Evolutionary conservation across 1,284 basidiomycete species (phyloP), one percentile per base, ranked within the genome.

Genomic region (Testicularia cyperi): DNA sequence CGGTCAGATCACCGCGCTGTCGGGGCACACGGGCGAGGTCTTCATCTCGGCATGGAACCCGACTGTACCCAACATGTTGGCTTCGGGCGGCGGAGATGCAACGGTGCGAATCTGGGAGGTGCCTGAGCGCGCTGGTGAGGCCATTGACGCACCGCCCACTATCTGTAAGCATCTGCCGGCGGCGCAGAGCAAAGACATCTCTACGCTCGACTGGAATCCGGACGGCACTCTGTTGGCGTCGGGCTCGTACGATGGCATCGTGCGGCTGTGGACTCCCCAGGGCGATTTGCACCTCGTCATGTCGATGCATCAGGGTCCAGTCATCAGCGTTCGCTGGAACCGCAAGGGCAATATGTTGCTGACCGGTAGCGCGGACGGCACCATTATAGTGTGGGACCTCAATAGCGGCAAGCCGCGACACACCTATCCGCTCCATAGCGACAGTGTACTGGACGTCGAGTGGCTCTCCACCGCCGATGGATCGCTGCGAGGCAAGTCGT

Each of bases 301-400:
- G 72, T 74, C 73, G 3, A 75, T 75, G 74, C 74, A 77, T 35
- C 73, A 75, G 33, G 74, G 74, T 2, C 63, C 74, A n/a, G 72
- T 77, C 47, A 69, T 74, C 45, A 66, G 52, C 27, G 72, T 77
- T 15, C 68, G 67, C 14, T 77, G 74, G 74, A 77, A 77, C 35
- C 63, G 68, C 29, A 68, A 70, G 32, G 74, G 74, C 31, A 74
- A 63, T 32, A 58, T 68, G 58, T 53, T 77, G 22, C 61, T 77
- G 14, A 72, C 73, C 6, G 71, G 70, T 34, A 68, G 66, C 35
- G 62, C 65, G 16, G 74, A 77, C 38, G 70, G 73, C 20, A 70
- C 74, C 30, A 71, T 68, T 29, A 77, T 77, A 27, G 72, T 74
- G 4, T 77, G 74, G 74, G 74, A 77, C 36, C 47, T 74, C n/a